Evolutionary conservation across 352 stramenopile genomes (phyloP).

Genomic region (Pythium phragmitis): DNA sequence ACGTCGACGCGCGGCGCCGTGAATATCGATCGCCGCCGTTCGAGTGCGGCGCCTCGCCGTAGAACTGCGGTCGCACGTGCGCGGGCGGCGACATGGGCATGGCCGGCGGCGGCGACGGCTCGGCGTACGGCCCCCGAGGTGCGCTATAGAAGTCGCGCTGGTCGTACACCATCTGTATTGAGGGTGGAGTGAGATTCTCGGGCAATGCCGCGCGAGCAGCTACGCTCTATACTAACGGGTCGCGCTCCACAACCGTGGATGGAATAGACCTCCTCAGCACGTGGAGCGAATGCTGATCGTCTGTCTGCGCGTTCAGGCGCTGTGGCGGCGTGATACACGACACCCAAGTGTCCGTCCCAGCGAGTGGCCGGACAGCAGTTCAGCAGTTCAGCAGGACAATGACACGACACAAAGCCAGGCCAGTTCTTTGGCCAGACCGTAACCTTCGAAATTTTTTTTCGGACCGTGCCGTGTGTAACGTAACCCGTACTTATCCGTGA

Average conservation of each 20-base stretch:
- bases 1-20: slow-evolving; percentile 15
- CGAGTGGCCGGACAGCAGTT: slow-evolving; percentile 5
- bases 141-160: slow-evolving; percentile 18
- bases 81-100: slow-evolving; percentile 20
- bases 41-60: not conserved
- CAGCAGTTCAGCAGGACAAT: slow-evolving; percentile 11
- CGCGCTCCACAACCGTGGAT: too few relatives aligned
- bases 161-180: slow-evolving; percentile 10
- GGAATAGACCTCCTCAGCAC: too few relatives aligned
- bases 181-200: too few relatives aligned
- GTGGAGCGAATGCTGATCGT: not conserved
- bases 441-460: slow-evolving; percentile 8
- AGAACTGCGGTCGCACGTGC: slow-evolving; percentile 9
- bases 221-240: not conserved
- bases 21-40: not conserved
- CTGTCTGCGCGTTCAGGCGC: not conserved
- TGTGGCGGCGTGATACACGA: too few relatives aligned
- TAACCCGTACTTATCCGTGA: not conserved
- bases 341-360: too few relatives aligned
- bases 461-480: not conserved
- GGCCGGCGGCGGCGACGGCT: slow-evolving; percentile 5
- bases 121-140: slow-evolving; percentile 1
- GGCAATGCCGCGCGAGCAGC: not conserved
- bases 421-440: not conserved
- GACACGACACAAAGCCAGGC: slow-evolving; percentile 20